Percentiles rank a stretch among this genome's conserved stretches.
These are phyloP conservation scores for Chalciporus chontae DNA, from an alignment of 768 basidiomycete species.

Conservation along the genomic window DNA sequence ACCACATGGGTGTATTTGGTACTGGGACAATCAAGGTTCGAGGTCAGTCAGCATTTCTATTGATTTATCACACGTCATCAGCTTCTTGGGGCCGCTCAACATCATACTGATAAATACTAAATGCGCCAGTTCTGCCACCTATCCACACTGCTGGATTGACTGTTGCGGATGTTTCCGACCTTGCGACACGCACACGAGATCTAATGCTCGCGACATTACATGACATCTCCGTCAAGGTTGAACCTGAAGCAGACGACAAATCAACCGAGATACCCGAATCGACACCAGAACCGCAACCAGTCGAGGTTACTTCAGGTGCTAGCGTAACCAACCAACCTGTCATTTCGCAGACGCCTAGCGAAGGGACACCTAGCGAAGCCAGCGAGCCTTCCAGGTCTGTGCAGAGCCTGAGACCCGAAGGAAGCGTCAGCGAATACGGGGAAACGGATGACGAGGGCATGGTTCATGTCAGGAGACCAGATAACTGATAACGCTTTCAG, in stretches of 20 bases:
- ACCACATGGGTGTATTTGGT: slow-evolving; percentile 73
- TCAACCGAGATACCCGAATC: slow-evolving; percentile 3
- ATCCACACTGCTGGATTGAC: slow-evolving; percentile 73
- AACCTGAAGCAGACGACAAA: slow-evolving; percentile 22
- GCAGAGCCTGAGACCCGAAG: slow-evolving; percentile 38
- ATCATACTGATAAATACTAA: slow-evolving; percentile 3
- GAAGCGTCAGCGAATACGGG: slow-evolving; percentile 66
- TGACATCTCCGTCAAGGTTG: slow-evolving; percentile 66
- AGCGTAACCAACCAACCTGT: slow-evolving; percentile 32
- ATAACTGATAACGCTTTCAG: slow-evolving; percentile 12
- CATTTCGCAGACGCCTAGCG: slow-evolving; percentile 17
- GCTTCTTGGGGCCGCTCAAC: slow-evolving; percentile 3
- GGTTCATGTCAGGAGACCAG: slow-evolving; percentile 69
- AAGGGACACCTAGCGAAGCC: slow-evolving; percentile 26
- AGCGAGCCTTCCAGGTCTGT: slow-evolving; percentile 25
- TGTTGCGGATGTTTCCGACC: slow-evolving; percentile 61
- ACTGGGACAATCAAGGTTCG: slow-evolving; percentile 74
- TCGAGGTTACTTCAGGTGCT: slow-evolving; percentile 1
- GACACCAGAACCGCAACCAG: not conserved
- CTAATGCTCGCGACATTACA: slow-evolving; percentile 76
- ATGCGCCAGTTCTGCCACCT: slow-evolving; percentile 78
- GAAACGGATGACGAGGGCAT: slow-evolving; percentile 87
- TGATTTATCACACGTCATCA: not conserved
- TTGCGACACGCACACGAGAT: slow-evolving; percentile 65
- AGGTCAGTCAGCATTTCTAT: slow-evolving; percentile 41